Evolutionary conservation across 1,139 yeast species (phyloP).

Genomic region (Saccharomyces pastorianus): DNA sequence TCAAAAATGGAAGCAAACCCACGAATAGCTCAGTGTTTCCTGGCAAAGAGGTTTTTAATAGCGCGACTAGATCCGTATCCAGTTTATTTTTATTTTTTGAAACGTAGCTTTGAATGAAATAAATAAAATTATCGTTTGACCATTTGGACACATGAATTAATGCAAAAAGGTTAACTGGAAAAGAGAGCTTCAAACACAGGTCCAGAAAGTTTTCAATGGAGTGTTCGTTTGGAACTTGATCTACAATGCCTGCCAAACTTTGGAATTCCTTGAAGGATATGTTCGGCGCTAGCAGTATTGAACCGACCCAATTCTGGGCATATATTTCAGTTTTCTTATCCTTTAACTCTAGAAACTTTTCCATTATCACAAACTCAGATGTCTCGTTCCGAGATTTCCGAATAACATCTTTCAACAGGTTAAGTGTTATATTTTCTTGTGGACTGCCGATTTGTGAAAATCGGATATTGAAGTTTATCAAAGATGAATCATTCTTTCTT

Average conservation of each 20-base stretch:
- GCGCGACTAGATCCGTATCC: neutral
- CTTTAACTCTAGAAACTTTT: slow-evolving; percentile 11
- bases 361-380: slow-evolving; percentile 15
- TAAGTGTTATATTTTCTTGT: slow-evolving; percentile 4
- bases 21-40: neutral
- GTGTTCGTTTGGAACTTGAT: slow-evolving; percentile 1
- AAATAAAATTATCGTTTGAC: neutral
- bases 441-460: neutral
- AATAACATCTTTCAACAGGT: slow-evolving; percentile 13
- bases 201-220: slow-evolving; percentile 6
- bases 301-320: slow-evolving; percentile 21
- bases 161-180: neutral
- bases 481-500: neutral
- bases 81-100: neutral
- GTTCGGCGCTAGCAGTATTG: slow-evolving; percentile 16
- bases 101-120: neutral
- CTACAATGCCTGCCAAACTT: slow-evolving; percentile 3
- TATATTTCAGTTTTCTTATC: slow-evolving; percentile 12
- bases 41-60: neutral
- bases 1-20: neutral
- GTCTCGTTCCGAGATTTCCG: slow-evolving; percentile 7
- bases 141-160: slow-evolving; percentile 1
- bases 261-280: slow-evolving; percentile 10
- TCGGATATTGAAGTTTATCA: neutral
- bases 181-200: slow-evolving; percentile 1